Evolutionary conservation across 2,329 filamentous ascomycete genomes (phyloP).

Genomic region (Alternaria panax): DNA sequence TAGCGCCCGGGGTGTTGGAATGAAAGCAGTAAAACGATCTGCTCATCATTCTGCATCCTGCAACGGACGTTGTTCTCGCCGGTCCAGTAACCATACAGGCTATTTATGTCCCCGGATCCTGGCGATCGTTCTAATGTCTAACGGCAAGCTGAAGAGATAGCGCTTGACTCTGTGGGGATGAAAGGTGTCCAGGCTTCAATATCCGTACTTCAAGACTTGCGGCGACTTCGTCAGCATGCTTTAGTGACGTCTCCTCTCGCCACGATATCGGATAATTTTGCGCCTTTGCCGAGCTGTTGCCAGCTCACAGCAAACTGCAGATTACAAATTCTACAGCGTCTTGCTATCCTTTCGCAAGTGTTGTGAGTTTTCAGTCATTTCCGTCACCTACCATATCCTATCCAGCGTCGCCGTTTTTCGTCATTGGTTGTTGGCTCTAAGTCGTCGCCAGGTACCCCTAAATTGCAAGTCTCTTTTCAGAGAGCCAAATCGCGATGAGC

Average conservation of each 20-base stretch:
- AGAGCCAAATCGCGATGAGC: conserved; percentile 21
- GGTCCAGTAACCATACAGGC: not conserved
- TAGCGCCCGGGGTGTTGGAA: not conserved
- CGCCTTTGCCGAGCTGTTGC: conserved; percentile 17
- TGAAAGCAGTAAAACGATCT: not conserved
- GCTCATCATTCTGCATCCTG: not conserved
- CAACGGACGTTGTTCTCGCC: not conserved
- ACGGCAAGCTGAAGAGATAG: conserved; percentile 3
- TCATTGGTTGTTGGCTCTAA: not conserved
- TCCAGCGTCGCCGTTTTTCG: not conserved
- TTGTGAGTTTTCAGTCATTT: conserved; percentile 2
- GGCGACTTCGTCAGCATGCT: conserved; percentile 15
- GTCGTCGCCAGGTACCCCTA: not conserved
- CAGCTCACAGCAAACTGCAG: conserved; percentile 17
- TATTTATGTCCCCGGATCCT: not conserved
- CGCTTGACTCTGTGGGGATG: not conserved
- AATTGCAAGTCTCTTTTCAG: not conserved
- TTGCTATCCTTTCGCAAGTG: not conserved
- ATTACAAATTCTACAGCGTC: conserved; percentile 7
- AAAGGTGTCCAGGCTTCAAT: conserved; percentile 1
- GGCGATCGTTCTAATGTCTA: conserved; percentile 1
- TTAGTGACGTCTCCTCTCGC: conserved; percentile 24
- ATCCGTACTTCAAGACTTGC: conserved; percentile 3
- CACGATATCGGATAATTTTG: conserved; percentile 24
- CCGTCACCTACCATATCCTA: not conserved